phyloP scores from a whole-genome alignment of 1,139 yeast species.

The Meyerozyma sp. region DNA sequence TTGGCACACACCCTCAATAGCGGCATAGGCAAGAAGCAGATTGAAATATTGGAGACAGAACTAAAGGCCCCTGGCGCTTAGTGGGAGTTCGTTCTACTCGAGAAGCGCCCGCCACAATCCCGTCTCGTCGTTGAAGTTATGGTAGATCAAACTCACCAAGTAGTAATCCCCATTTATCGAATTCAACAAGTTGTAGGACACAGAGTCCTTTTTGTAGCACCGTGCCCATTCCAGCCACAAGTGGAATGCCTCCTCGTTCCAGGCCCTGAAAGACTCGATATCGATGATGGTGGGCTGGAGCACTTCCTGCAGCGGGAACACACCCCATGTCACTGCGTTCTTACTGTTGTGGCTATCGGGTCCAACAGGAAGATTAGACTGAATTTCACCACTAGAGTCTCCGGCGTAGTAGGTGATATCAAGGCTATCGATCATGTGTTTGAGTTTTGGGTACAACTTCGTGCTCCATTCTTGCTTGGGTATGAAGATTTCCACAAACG shows the following conservation, averaged over 20 bases:
- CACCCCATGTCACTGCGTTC: constrained; percentile 95
- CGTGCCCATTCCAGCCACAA: constrained; percentile 92
- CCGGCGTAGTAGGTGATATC: constrained; percentile 70
- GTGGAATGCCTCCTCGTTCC: constrained; percentile 91
- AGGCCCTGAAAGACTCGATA: constrained; percentile 81
- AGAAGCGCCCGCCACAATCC: constrained; percentile 70
- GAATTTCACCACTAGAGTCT: constrained; percentile 51
- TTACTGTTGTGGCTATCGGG: constrained; percentile 26
- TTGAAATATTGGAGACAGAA: constrained; percentile 22
- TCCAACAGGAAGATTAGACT: constrained; percentile 48
- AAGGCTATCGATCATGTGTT: constrained; percentile 32
- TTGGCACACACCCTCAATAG: constrained; percentile 24
- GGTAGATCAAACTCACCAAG: constrained; percentile 80
- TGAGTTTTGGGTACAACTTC: constrained; percentile 48
- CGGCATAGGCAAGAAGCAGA: constrained; percentile 31
- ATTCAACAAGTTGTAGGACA: constrained; percentile 56
- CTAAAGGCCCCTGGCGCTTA: constrained; percentile 5
- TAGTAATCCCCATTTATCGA: constrained; percentile 58
- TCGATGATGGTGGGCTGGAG: constrained; percentile 87
- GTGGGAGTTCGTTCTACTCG: not conserved
- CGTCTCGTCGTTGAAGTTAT: constrained; percentile 68
- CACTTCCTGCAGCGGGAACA: constrained; percentile 80
- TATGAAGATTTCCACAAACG: constrained; percentile 12
- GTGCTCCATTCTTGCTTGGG: constrained; percentile 47
- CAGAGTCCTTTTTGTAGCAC: constrained; percentile 56